These are phyloP conservation scores for Boletus sp. DNA, from an alignment of 768 basidiomycete genomes.

Conservation along the genomic window DNA sequence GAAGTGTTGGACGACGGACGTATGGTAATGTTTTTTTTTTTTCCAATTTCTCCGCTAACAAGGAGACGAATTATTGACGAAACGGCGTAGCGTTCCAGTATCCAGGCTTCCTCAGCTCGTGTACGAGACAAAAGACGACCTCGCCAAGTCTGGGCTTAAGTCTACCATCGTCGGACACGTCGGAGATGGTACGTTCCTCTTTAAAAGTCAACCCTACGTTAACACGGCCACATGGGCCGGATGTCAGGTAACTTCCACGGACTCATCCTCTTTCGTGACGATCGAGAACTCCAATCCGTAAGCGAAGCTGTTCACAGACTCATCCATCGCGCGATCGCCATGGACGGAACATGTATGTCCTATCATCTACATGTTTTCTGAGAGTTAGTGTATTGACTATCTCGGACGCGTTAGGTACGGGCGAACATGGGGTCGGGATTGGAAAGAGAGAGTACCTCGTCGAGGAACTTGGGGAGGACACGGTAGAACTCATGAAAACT, in stretches of 20 bases:
- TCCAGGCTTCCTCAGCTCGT: conserved; percentile 67
- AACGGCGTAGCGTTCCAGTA: conserved; percentile 55
- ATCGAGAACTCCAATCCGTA: conserved; percentile 54
- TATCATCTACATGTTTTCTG: not conserved
- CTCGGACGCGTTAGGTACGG: conserved; percentile 50
- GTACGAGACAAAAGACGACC: conserved; percentile 75
- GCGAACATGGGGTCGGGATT: conserved; percentile 85
- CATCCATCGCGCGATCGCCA: conserved; percentile 62
- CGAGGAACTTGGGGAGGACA: conserved; percentile 80
- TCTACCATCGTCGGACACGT: conserved; percentile 83
- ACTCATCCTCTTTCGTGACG: conserved; percentile 54
- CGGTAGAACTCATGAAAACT: conserved; percentile 82
- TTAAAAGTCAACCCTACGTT: not conserved
- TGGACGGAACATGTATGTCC: conserved; percentile 73
- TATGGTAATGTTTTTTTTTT: conserved; percentile 54
- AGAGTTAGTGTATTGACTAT: not conserved
- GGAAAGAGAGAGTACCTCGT: conserved; percentile 82
- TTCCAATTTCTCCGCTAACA: not conserved
- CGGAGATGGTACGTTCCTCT: conserved; percentile 60
- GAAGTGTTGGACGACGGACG: conserved; percentile 84
- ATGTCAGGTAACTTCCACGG: conserved; percentile 43
- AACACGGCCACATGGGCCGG: not conserved
- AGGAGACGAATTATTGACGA: not conserved
- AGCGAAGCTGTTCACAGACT: conserved; percentile 65
- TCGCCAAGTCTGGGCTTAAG: conserved; percentile 50